Percentiles rank a stretch among this genome's conserved stretches.
phyloP scores from a whole-genome alignment of 1,139 yeast genomes.

The Suhomyces yuchorum region DNA sequence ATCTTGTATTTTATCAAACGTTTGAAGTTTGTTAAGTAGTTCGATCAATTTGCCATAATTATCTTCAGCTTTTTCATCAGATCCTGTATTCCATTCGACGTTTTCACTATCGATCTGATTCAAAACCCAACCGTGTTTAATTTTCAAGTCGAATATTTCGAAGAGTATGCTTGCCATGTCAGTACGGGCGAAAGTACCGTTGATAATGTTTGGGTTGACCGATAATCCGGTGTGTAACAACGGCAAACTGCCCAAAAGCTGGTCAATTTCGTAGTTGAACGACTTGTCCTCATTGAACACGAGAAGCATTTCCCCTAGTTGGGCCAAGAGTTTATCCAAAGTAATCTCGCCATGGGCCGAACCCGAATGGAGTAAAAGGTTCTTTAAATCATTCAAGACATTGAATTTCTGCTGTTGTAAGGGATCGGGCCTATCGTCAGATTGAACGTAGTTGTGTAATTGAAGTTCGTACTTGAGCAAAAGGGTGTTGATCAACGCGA shows the following conservation, averaged over 20 bases:
- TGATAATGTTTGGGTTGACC: constrained; percentile 66
- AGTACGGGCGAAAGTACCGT: constrained; percentile 58
- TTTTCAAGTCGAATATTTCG: constrained; percentile 39
- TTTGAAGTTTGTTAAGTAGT: constrained; percentile 31
- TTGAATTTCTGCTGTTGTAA: constrained; percentile 16
- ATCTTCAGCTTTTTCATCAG: constrained; percentile 18
- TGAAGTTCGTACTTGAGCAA: constrained; percentile 48
- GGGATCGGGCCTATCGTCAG: constrained; percentile 13
- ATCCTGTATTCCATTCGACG: constrained; percentile 17
- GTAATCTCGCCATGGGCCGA: constrained; percentile 25
- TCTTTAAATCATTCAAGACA: constrained; percentile 26
- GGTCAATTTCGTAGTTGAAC: constrained; percentile 29
- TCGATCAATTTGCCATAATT: constrained; percentile 24
- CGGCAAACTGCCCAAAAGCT: constrained; percentile 57
- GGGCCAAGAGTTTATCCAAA: constrained; percentile 40
- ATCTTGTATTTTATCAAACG: constrained; percentile 52
- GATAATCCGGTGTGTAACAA: constrained; percentile 69
- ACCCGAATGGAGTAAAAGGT: constrained; percentile 24
- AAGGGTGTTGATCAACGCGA: constrained; percentile 77
- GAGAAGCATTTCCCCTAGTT: constrained; percentile 48
- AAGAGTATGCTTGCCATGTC: constrained; percentile 41
- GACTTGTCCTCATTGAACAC: constrained; percentile 24
- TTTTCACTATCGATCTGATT: constrained; percentile 26
- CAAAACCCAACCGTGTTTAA: constrained; percentile 57
- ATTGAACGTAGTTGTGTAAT: constrained; percentile 12